phyloP scores from a whole-genome alignment of 108 stramenopile genomes.

The Nannochloropsis salina region DNA sequence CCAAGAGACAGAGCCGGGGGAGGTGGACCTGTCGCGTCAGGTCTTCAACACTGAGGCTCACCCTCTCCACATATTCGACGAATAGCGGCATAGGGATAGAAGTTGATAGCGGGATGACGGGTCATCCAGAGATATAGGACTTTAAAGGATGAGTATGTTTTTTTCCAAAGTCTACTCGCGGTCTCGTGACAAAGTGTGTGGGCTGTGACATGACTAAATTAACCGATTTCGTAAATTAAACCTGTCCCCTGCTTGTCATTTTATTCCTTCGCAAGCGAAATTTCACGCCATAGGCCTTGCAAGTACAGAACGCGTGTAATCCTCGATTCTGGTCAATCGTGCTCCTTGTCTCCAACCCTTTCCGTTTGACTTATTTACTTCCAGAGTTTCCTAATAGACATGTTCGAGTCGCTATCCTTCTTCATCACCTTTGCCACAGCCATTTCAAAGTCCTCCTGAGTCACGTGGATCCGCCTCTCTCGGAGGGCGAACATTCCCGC shows the following conservation, averaged over 20 bases:
- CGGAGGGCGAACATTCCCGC: slow-evolving; percentile 99
- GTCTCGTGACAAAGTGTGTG: too few species aligned
- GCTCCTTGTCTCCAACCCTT: not conserved
- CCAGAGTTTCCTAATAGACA: slow-evolving; percentile 92
- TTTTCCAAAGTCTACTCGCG: too few species aligned
- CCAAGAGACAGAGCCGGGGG: slow-evolving; percentile 74
- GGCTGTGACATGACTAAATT: too few species aligned
- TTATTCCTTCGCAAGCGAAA: too few species aligned
- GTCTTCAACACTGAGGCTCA: slow-evolving; percentile 98
- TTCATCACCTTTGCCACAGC: slow-evolving; percentile 99
- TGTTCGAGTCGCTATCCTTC: slow-evolving; percentile 93
- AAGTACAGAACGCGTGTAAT: too few species aligned
- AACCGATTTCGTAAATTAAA: too few species aligned
- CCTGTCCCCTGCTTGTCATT: too few species aligned
- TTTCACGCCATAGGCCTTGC: too few species aligned
- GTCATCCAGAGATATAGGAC: too few species aligned
- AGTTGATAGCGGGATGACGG: too few species aligned
- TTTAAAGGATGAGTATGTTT: too few species aligned
- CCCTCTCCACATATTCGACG: slow-evolving; percentile 61
- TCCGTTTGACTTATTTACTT: slow-evolving; percentile 62
- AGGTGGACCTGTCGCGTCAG: slow-evolving; percentile 36
- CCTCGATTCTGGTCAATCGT: too few species aligned
- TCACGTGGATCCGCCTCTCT: slow-evolving; percentile 96
- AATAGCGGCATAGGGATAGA: not conserved
- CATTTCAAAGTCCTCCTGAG: slow-evolving; percentile 99